These are phyloP conservation scores for Ceratocystis lukuohia DNA, from an alignment of 2,329 filamentous ascomycete species.

Conservation along the genomic window DNA sequence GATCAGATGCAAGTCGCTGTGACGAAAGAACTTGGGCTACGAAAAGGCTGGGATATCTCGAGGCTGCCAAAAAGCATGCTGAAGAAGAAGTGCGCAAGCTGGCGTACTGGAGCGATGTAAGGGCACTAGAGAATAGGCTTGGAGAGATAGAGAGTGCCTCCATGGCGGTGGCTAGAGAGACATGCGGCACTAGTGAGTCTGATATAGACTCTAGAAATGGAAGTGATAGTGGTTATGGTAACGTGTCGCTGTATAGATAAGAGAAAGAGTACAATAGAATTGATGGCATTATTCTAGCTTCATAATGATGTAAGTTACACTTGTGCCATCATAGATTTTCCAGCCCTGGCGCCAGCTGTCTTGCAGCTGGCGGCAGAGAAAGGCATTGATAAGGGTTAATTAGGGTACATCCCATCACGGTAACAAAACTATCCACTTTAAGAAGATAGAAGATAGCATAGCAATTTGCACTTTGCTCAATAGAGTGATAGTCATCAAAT, in stretches of 20 bases:
- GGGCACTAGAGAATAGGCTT: slow-evolving; percentile 44
- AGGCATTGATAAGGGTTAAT: neutral
- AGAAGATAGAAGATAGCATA: too few relatives aligned
- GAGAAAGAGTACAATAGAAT: neutral
- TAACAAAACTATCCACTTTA: too few relatives aligned
- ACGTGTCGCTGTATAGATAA: neutral
- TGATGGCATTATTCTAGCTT: too few relatives aligned
- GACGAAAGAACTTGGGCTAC: slow-evolving; percentile 27
- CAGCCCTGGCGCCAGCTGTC: too few relatives aligned
- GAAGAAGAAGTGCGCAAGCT: slow-evolving; percentile 68
- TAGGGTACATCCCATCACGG: too few relatives aligned
- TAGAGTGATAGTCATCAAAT: neutral
- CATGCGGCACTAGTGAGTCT: slow-evolving; percentile 19
- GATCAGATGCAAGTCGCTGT: slow-evolving; percentile 26
- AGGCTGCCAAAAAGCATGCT: slow-evolving; percentile 59
- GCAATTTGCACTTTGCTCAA: too few relatives aligned
- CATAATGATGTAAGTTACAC: too few relatives aligned
- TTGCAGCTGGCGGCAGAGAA: neutral
- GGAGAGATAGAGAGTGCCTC: slow-evolving; percentile 36
- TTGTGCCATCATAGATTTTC: too few relatives aligned
- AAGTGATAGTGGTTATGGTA: neutral
- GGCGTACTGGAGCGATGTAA: slow-evolving; percentile 81
- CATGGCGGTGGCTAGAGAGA: slow-evolving; percentile 23
- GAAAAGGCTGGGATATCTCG: slow-evolving; percentile 51
- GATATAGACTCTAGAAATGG: neutral